These are phyloP conservation scores for Penicillium cataractarum DNA, from an alignment of 495 filamentous ascomycete genomes.

Conservation along the genomic window DNA sequence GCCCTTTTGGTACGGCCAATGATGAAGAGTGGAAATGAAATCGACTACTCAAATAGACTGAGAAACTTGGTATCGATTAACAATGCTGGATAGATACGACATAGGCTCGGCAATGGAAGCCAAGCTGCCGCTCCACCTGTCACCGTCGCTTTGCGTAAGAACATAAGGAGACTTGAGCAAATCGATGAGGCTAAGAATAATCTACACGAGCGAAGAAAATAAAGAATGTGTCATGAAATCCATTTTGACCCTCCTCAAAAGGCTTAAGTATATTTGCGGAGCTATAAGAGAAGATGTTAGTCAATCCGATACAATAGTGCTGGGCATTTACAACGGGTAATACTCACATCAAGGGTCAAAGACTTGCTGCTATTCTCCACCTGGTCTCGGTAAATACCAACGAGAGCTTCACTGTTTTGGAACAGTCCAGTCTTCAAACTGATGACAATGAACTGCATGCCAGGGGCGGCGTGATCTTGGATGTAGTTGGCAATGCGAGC, in stretches of 20 bases:
- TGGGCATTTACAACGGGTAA: slow-evolving; percentile 20
- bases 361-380: slow-evolving; percentile 84
- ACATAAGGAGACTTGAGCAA: slow-evolving; percentile 14
- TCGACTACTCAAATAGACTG: neutral
- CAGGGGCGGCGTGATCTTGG: slow-evolving; percentile 87
- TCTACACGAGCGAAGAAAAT: slow-evolving; percentile 31
- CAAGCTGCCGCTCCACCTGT: neutral
- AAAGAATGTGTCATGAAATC: slow-evolving; percentile 24
- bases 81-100: slow-evolving; percentile 10
- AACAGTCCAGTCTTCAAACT: slow-evolving; percentile 91
- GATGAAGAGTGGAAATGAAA: neutral
- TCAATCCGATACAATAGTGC: neutral
- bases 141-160: slow-evolving; percentile 1
- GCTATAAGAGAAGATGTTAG: slow-evolving; percentile 27
- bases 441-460: slow-evolving; percentile 99
- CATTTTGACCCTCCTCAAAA: slow-evolving; percentile 10
- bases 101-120: neutral
- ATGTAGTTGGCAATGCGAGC: slow-evolving; percentile 95
- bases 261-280: slow-evolving; percentile 51
- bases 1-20: neutral
- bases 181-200: slow-evolving; percentile 22
- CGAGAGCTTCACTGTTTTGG: slow-evolving; percentile 88
- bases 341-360: slow-evolving; percentile 90
- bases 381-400: slow-evolving; percentile 95
- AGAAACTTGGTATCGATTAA: slow-evolving; percentile 29